phyloP scores from a whole-genome alignment of 2,329 filamentous ascomycete species.

The Lasiodiplodia sp. region DNA sequence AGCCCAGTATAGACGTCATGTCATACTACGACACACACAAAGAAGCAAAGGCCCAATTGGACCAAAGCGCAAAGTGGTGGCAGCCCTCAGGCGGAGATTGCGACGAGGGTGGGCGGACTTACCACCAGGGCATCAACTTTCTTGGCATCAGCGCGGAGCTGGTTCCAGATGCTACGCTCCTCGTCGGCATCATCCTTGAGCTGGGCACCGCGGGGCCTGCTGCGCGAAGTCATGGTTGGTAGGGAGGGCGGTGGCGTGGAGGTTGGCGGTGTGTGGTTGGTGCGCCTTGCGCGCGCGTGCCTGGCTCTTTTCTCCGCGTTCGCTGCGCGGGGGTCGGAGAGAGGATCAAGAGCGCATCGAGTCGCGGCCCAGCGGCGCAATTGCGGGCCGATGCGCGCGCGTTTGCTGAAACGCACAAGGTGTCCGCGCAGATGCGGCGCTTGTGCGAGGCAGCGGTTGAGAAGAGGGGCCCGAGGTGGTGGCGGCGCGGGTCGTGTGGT shows the following conservation, averaged over 20 bases:
- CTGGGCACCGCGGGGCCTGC: slow-evolving; percentile 50
- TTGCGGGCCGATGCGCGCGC: background rate
- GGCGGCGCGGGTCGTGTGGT: background rate
- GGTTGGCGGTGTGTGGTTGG: background rate
- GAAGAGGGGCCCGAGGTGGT: background rate
- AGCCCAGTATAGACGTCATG: background rate
- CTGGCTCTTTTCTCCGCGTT: slow-evolving; percentile 28
- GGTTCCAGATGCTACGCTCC: slow-evolving; percentile 58
- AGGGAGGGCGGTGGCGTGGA: background rate
- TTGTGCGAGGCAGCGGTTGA: background rate
- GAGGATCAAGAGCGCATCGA: slow-evolving; percentile 23
- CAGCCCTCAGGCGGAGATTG: background rate
- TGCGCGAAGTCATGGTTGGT: slow-evolving; percentile 54
- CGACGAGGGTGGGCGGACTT: slow-evolving; percentile 37
- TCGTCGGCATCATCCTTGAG: slow-evolving; percentile 60
- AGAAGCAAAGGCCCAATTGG: background rate
- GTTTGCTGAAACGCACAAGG: background rate
- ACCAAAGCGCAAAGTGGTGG: no score
- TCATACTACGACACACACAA: background rate
- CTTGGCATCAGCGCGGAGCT: slow-evolving; percentile 54
- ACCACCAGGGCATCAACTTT: slow-evolving; percentile 57
- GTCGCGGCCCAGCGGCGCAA: background rate
- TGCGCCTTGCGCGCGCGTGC: slow-evolving; percentile 14
- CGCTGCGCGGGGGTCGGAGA: slow-evolving; percentile 11
- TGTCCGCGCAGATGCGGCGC: background rate